Conservation (phyloP, 805 yeast species). For the Ogataea trehalophila region DNA sequence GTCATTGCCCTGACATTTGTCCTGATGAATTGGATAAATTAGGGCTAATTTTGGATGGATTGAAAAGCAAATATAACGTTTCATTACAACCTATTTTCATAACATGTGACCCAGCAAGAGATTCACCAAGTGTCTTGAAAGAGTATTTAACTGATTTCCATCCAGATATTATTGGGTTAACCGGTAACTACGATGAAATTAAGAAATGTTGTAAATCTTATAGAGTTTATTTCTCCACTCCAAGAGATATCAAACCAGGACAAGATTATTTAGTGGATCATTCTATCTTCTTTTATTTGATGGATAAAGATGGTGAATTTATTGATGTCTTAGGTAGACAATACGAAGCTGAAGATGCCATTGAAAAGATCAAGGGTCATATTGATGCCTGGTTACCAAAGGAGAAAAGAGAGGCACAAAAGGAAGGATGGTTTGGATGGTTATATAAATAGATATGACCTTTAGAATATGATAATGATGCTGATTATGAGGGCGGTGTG, state of each 20-base stretch:
- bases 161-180: constrained; percentile 81
- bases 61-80: constrained; percentile 51
- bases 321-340: constrained; percentile 94
- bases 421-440: constrained; percentile 56
- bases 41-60: constrained; percentile 61
- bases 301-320: constrained; percentile 98
- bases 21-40: constrained; percentile 96
- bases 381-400: constrained; percentile 71
- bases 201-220: constrained; percentile 82
- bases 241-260: constrained; percentile 88
- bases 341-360: constrained; percentile 73
- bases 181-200: constrained; percentile 84
- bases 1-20: constrained; percentile 97
- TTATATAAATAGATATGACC: constrained; percentile 38
- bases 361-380: constrained; percentile 69
- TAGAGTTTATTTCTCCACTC: constrained; percentile 96
- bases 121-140: constrained; percentile 77
- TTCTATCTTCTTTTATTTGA: constrained; percentile 91
- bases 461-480: no score
- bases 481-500: no score
- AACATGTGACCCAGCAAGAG: constrained; percentile 97
- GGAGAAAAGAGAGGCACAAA: constrained; percentile 61
- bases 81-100: constrained; percentile 82
- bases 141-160: constrained; percentile 87
- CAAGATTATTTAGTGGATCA: constrained; percentile 97